Evolutionary conservation across 345 rosid genomes (phyloP).

Genomic region (Eucalyptus pauciflora): DNA sequence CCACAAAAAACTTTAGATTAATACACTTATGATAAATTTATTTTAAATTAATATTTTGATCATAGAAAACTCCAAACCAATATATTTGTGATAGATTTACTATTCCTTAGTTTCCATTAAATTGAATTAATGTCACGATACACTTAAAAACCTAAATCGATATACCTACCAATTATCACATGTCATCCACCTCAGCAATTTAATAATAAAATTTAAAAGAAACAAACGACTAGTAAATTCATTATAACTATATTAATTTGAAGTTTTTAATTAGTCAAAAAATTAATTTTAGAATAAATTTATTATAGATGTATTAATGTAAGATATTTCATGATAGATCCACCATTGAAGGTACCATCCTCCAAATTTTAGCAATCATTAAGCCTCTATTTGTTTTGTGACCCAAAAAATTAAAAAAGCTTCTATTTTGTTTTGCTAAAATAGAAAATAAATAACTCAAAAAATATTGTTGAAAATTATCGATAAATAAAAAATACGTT

Average conservation of each 20-base stretch:
- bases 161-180: accelerated
- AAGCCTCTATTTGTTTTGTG: not conserved
- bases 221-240: too few relatives aligned
- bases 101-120: accelerated
- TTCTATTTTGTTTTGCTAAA: accelerated
- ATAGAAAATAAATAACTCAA: too few relatives aligned
- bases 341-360: not conserved
- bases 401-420: too few relatives aligned
- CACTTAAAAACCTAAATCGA: accelerated
- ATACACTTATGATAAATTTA: accelerated
- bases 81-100: accelerated
- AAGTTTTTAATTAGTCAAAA: accelerated
- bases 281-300: too few relatives aligned
- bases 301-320: too few relatives aligned
- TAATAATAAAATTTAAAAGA: accelerated
- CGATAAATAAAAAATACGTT: accelerated
- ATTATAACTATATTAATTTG: too few relatives aligned
- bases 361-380: not conserved
- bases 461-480: not conserved
- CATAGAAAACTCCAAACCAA: accelerated
- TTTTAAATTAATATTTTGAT: accelerated
- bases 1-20: accelerated
- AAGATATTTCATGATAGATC: accelerated
- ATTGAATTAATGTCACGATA: accelerated
- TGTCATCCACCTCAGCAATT: accelerated